These are phyloP conservation scores for Rhizopogon roseolus DNA, from an alignment of 768 basidiomycete species.

Conservation along the genomic window DNA sequence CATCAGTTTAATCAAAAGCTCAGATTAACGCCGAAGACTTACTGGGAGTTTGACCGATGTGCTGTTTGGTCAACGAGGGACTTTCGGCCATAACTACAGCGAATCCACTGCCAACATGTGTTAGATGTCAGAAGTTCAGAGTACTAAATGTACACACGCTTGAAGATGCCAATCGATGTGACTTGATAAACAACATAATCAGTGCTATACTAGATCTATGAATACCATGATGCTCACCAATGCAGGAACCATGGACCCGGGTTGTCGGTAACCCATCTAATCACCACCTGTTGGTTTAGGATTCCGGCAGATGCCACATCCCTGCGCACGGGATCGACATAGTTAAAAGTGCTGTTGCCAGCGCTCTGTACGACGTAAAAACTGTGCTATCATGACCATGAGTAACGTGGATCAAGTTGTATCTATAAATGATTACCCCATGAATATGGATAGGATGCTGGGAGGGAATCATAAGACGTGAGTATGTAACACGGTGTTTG, in stretches of 20 bases:
- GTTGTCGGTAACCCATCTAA: constrained; percentile 62
- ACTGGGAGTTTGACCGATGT: background rate
- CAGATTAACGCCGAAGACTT: background rate
- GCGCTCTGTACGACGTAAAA: constrained; percentile 10
- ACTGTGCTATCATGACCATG: background rate
- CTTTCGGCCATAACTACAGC: constrained; percentile 3
- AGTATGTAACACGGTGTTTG: background rate
- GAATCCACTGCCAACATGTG: background rate
- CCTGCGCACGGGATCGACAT: constrained; percentile 19
- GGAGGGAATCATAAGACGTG: background rate
- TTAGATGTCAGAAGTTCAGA: constrained; percentile 4
- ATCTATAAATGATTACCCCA: constrained; percentile 16
- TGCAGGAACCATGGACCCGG: constrained; percentile 47
- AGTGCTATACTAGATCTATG: background rate
- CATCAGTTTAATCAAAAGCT: background rate
- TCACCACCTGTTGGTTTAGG: constrained; percentile 35
- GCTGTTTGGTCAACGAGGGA: background rate
- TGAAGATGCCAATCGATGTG: constrained; percentile 24
- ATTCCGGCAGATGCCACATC: constrained; percentile 33
- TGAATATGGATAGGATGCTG: constrained; percentile 27
- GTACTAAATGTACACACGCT: constrained; percentile 8
- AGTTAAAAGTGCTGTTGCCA: constrained; percentile 6
- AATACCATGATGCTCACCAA: constrained; percentile 6
- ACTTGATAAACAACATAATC: constrained; percentile 1
- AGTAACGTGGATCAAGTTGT: background rate